Evolutionary conservation across 495 filamentous ascomycete genomes (phyloP), one percentile per base, ranked within the genome.

Genomic region (Aspergillus ostianus): DNA sequence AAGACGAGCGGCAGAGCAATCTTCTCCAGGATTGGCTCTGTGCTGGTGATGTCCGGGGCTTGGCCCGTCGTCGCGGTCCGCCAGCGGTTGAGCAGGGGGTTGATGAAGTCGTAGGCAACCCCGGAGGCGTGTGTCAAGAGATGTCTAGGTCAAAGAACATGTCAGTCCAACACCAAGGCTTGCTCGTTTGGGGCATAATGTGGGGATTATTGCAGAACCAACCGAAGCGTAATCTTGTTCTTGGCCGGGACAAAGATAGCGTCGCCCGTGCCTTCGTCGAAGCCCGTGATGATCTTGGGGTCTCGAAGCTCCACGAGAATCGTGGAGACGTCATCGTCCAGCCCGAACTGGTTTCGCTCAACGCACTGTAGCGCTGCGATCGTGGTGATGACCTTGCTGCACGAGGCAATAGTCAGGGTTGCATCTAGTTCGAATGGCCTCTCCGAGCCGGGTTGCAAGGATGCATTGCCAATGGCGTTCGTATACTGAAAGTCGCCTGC

Each of bases 1-100:
- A 73, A 77, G 15, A 72, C 17, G 12, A 81, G 69, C 5, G 78
- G 77, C n/a, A 23, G n/a, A 48, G 47, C 47, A 48, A 8, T 19
- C 21, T 7, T 6, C 21, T 48, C 15, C 47, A 48, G n/a, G 21
- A 48, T 19, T 17, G 47, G n/a, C 47, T 48, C 47, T 8, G 32
- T 36, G 32, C 32, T 36, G 2, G 32, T 13, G 7, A 36, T 36
- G 32, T 36, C 32, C 9, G 32, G 32, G 32, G 32, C 9, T 36
- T 12, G 32, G 7, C 21, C 47, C 12, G 15, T 17, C 19, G 6
- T 6, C 47, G 47, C 12, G 6, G 47, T 48, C 47, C 47, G 47
- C 47, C 47, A 48, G 47, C 18, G 18, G 5, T 19, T 48, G 47
- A 48, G 6, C 4, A 48, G 6, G 18, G 47, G 47, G 19, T 48